Percentiles rank a stretch among this genome's conserved stretches.
These are phyloP conservation scores for Salix caprea DNA, from an alignment of 345 rosid species.

Conservation along the genomic window DNA sequence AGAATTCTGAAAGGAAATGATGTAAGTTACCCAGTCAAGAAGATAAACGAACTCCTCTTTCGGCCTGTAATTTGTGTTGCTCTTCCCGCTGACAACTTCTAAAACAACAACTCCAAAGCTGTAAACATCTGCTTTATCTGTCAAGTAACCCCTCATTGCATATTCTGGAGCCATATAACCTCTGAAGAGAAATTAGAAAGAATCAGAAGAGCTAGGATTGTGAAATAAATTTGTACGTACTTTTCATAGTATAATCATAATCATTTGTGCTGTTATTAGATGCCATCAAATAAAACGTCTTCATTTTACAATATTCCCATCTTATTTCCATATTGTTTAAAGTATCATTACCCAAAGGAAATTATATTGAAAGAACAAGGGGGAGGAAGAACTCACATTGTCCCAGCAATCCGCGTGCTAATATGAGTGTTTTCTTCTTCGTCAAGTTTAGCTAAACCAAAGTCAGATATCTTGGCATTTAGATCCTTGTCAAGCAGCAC, in stretches of 20 bases:
- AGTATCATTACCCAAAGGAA: neutral
- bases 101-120: conserved; percentile 79
- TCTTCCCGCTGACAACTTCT: conserved; percentile 88
- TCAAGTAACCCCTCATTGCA: conserved; percentile 97
- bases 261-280: no score
- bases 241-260: neutral
- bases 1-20: neutral
- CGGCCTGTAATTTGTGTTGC: conserved; percentile 94
- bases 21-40: conserved; percentile 67
- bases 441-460: conserved; percentile 69
- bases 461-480: conserved; percentile 66
- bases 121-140: conserved; percentile 89
- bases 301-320: neutral
- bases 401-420: conserved; percentile 70
- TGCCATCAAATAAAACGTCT: neutral
- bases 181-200: conserved; percentile 26
- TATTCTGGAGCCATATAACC: conserved; percentile 99
- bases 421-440: conserved; percentile 74
- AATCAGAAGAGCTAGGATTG: neutral
- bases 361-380: neutral
- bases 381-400: conserved; percentile 39
- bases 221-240: no score
- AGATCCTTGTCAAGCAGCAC: conserved; percentile 60
- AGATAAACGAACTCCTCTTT: conserved; percentile 92
- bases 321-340: neutral